Evolutionary conservation across 2,329 filamentous ascomycete genomes (phyloP).

Genomic region (Ophiostoma fasciatum): DNA sequence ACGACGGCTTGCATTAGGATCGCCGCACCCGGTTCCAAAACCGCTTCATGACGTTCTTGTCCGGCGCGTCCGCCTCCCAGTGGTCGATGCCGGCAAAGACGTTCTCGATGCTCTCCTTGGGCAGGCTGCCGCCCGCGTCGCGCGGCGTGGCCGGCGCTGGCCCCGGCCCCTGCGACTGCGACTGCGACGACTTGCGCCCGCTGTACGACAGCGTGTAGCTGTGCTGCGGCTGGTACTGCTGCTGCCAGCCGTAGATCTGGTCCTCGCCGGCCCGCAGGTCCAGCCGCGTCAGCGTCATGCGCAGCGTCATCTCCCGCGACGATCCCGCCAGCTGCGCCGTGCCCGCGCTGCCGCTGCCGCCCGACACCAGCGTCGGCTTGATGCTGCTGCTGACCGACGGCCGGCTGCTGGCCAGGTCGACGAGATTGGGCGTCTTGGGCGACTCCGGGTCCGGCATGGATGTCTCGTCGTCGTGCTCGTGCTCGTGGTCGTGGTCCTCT

Average conservation of each 20-base stretch:
- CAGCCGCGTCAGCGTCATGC: constrained; percentile 85
- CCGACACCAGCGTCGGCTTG: no score
- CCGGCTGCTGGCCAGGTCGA: constrained; percentile 10
- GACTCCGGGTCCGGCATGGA: constrained; percentile 45
- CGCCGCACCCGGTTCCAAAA: constrained; percentile 49
- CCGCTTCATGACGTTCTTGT: constrained; percentile 43
- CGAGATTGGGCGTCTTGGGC: constrained; percentile 37
- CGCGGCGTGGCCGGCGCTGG: constrained; percentile 10
- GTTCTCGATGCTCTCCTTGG: constrained; percentile 39
- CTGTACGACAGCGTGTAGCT: constrained; percentile 5
- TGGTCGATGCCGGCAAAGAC: constrained; percentile 40
- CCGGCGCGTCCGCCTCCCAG: constrained; percentile 29
- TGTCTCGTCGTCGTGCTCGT: constrained; percentile 37
- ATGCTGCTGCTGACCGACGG: constrained; percentile 9
- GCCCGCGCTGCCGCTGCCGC: constrained; percentile 8
- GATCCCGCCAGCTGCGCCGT: constrained; percentile 35
- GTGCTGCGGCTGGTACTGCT: constrained; percentile 18
- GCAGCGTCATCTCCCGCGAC: constrained; percentile 82
- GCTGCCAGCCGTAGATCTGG: constrained; percentile 56
- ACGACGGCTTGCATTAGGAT: constrained; percentile 15
- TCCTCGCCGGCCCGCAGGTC: constrained; percentile 68
- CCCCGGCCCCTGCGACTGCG: background rate
- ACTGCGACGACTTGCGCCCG: constrained; percentile 2
- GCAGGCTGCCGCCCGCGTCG: constrained; percentile 13
- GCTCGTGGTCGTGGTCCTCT: constrained; percentile 19